Base-by-base conservation (phyloP, 2,329 filamentous ascomycete genomes). In the Dothideomycetes sp. region DNA sequence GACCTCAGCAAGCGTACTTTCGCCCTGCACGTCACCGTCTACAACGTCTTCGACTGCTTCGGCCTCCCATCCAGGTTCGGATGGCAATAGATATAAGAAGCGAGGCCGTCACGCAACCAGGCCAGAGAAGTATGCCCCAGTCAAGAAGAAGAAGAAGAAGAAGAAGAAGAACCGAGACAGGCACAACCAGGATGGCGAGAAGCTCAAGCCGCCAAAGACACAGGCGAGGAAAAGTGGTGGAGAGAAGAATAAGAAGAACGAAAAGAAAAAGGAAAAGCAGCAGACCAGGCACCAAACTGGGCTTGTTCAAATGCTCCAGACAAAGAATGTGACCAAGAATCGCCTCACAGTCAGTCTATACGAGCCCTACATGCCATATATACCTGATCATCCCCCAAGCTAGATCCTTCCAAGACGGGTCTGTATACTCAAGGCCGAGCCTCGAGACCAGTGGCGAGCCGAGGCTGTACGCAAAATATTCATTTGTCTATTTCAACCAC, bases 381-480 rank as follows among this genome's bases (percentile, higher is more conserved):
- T 7, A 12, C 22, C 7, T 12, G 22, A 12, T 12, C 22, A 12
- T 27, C 22, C 22, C 22, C 43, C 37, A 44, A 70, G 67, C 54
- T 70, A 43, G 65, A 61, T 49, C 61, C 63, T 17, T 52, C 53
- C 32, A 58, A 55, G 37, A 47, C 61, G 34, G 68, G 68, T 2
- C 51, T 72, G 10, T 71, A 71, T 54, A 66, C 58, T 44, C 68
- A 66, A 52, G 68, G 68, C 14, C 62, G 57, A 40, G 61, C 63
- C 31, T 70, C 67, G n/a, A 62, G 56, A 27, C 62, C 64, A 27
- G 50, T 64, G 41, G 60, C 52, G 45, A 59, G 64, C 16, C 57
- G 57, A 49, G 65, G 64, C 15, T 44, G 56, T 57, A 47, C 52
- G 68, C 66, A 52, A 52, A 10, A 19, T 31, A 27, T 22, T 36